Percentiles rank a stretch among this genome's conserved stretches.
These are phyloP conservation scores for Saururus chinensis DNA, from an alignment of 164 flowering plant genomes.

Conservation along the genomic window DNA sequence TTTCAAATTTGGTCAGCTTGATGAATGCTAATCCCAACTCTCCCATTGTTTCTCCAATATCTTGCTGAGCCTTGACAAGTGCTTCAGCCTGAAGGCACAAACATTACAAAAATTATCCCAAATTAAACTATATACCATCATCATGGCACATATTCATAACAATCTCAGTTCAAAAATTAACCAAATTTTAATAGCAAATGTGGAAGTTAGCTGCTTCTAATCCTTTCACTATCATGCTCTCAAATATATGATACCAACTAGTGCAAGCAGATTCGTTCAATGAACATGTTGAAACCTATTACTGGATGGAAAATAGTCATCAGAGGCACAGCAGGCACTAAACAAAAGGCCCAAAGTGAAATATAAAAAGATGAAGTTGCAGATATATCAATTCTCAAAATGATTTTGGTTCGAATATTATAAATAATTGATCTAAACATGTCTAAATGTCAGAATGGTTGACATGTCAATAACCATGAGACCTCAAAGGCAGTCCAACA, in stretches of 20 bases:
- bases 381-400: neutral
- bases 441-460: too few species aligned
- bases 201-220: too few species aligned
- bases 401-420: neutral
- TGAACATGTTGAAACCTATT: neutral
- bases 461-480: too few species aligned
- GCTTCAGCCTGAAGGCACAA: constrained; percentile 66
- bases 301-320: too few species aligned
- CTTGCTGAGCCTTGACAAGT: constrained; percentile 91
- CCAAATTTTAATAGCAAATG: too few species aligned
- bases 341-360: neutral
- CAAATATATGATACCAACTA: neutral
- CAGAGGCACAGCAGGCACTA: too few species aligned
- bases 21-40: constrained; percentile 78
- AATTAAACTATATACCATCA: too few species aligned
- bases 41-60: constrained; percentile 93
- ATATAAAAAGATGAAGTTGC: neutral
- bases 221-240: too few species aligned
- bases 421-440: neutral
- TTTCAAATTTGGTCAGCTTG: constrained; percentile 82
- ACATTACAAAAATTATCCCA: neutral
- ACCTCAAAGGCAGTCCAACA: too few species aligned
- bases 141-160: too few species aligned
- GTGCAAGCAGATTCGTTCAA: neutral
- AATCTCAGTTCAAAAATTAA: too few species aligned